Base-by-base conservation (phyloP, 768 basidiomycete genomes). In the Suillus weaverae region DNA sequence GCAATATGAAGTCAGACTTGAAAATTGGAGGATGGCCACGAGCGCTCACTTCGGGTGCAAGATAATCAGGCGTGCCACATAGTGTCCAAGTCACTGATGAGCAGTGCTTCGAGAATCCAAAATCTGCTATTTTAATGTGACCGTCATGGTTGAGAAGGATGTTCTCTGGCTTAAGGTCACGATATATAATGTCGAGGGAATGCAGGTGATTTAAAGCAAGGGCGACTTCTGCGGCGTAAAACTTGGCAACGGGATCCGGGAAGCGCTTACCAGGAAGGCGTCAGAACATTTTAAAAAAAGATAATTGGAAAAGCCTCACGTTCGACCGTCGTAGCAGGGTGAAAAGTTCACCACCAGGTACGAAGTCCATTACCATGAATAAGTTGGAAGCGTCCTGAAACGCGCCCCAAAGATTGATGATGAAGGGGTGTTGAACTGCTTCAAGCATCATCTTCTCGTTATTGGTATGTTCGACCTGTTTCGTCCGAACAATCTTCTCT, bases 281-380 rank as follows among this genome's bases (percentile, higher is more conserved):
- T 20, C 33, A 33, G 41, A 71, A 56, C 65, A 60, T 51, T 33
- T 74, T 62, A 41, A 74, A 53, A 53, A 62, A n/a, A 71, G 66
- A 22, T 66, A 16, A 62, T 35, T 70, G 38, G 53, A 65, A 8
- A 71, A 51, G 14, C 81, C 88, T 69, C 51, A 95, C 94, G 74
- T 92, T 94, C 57, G 94, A 95, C 78, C 95, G 85, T 68, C 96
- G 86, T 66, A 98, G 78, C 62, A 98, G 86, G 16, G 95, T 95
- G 76, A 99, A 99, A 6, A 99, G 84, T 75, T 99, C 97, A 18
- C 97, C 97, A 9, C 97, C 97, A 5, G 95, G 93, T 3, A 94
- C 94, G 76, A 93, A 98, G 80, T 90, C 96, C 88, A 99, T 92
- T 62, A 99, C 91, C 94, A 99, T 97, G 81, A 98, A 99, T 16